These are phyloP conservation scores for Phlebiopsis gigantea DNA, from an alignment of 768 basidiomycete genomes.

Conservation along the genomic window DNA sequence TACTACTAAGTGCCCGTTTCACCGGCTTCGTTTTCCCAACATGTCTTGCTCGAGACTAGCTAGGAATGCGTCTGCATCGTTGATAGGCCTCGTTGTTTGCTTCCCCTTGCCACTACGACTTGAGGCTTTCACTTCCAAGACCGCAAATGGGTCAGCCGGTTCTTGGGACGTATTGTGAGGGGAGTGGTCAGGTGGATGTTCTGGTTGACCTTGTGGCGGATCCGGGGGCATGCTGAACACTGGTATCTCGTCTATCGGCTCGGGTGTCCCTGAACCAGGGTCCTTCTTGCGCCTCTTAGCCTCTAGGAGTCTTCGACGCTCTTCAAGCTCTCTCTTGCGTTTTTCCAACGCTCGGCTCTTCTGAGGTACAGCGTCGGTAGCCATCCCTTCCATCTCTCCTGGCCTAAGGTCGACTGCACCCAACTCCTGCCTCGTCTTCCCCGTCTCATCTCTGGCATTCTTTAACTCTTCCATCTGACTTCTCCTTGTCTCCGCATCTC, in stretches of 20 bases:
- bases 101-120: conserved; percentile 19
- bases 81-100: conserved; percentile 19
- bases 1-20: background rate
- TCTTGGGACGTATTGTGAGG: background rate
- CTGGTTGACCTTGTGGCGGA: background rate
- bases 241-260: background rate
- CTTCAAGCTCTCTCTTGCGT: conserved; percentile 69
- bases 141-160: conserved; percentile 42
- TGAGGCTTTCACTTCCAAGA: conserved; percentile 35
- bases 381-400: conserved; percentile 56
- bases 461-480: conserved; percentile 82
- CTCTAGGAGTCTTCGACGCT: conserved; percentile 52
- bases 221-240: background rate
- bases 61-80: conserved; percentile 60
- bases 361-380: background rate
- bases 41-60: conserved; percentile 64
- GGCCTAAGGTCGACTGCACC: conserved; percentile 58
- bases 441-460: conserved; percentile 65
- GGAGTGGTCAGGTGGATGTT: background rate
- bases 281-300: conserved; percentile 58
- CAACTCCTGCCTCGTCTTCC: conserved; percentile 48
- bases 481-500: conserved; percentile 72
- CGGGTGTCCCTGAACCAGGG: conserved; percentile 4
- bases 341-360: conserved; percentile 65
- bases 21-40: conserved; percentile 10